Evolutionary conservation across 2,329 filamentous ascomycete species (phyloP).

Genomic region (Ophiosphaerella korrae): DNA sequence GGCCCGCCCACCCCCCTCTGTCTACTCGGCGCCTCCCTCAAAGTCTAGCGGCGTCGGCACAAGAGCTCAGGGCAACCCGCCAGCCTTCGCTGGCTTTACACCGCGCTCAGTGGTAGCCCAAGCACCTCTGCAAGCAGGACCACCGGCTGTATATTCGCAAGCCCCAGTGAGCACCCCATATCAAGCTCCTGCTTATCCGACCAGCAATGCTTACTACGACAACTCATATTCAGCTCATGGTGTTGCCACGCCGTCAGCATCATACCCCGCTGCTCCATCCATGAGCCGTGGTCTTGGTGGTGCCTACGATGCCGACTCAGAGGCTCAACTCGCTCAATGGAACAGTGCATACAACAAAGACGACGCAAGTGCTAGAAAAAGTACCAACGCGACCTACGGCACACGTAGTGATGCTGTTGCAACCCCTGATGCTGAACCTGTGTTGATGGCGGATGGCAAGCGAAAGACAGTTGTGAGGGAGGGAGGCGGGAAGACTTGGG

Average conservation of each 20-base stretch:
- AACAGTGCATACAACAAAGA: slow-evolving; percentile 84
- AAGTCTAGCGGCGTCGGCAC: slow-evolving; percentile 39
- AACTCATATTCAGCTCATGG: slow-evolving; percentile 79
- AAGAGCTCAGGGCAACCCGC: slow-evolving; percentile 30
- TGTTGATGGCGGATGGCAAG: slow-evolving; percentile 61
- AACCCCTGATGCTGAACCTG: slow-evolving; percentile 53
- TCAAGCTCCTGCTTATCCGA: slow-evolving; percentile 47
- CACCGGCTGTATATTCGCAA: slow-evolving; percentile 45
- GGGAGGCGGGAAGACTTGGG: slow-evolving; percentile 92
- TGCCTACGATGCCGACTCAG: slow-evolving; percentile 74
- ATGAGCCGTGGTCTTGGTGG: slow-evolving; percentile 40
- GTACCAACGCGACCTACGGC: slow-evolving; percentile 49
- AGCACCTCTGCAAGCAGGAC: slow-evolving; percentile 43
- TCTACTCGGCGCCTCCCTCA: slow-evolving; percentile 66
- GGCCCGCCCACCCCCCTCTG: slow-evolving; percentile 72
- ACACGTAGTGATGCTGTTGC: slow-evolving; percentile 40
- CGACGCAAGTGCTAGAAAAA: slow-evolving; percentile 51
- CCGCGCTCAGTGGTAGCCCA: slow-evolving; percentile 60
- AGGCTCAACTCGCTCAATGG: slow-evolving; percentile 93
- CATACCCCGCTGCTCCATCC: slow-evolving; percentile 24
- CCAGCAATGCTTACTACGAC: slow-evolving; percentile 53
- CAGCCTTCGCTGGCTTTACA: slow-evolving; percentile 61
- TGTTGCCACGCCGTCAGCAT: slow-evolving; percentile 40
- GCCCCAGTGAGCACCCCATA: slow-evolving; percentile 50
- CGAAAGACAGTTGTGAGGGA: slow-evolving; percentile 86